phyloP scores from a whole-genome alignment of 768 basidiomycete genomes.

The Kwoniella heveanensis region DNA sequence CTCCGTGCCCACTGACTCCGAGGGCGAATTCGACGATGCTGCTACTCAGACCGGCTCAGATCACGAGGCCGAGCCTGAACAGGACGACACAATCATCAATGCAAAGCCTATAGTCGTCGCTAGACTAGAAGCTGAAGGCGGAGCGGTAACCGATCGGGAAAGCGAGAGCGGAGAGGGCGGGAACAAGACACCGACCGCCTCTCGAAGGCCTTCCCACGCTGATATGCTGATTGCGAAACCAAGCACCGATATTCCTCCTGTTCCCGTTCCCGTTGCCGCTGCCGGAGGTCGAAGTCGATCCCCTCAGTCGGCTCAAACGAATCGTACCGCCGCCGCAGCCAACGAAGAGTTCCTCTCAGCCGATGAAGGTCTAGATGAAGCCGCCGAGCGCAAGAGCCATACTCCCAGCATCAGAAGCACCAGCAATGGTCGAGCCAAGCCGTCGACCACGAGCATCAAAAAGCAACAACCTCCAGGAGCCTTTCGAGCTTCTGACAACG shows the following conservation, averaged over 20 bases:
- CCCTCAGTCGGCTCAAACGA: too few relatives aligned
- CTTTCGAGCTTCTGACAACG: not conserved
- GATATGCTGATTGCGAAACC: too few relatives aligned
- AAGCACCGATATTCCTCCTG: not conserved
- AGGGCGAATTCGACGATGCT: not conserved
- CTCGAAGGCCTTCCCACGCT: constrained; percentile 15
- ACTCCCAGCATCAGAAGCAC: not conserved
- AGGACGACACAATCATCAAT: not conserved
- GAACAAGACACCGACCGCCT: constrained; percentile 13
- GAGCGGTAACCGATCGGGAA: not conserved
- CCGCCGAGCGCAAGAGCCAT: not conserved
- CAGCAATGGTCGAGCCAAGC: too few relatives aligned
- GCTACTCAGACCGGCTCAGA: constrained; percentile 3
- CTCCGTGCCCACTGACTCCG: not conserved
- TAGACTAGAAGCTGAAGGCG: not conserved
- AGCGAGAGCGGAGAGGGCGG: constrained; percentile 1
- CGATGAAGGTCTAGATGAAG: not conserved
- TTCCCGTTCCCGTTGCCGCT: not conserved
- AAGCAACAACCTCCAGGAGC: not conserved
- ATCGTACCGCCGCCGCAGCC: too few relatives aligned
- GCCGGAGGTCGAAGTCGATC: too few relatives aligned
- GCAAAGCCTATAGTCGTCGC: not conserved
- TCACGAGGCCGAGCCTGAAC: constrained; percentile 6
- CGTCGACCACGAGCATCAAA: too few relatives aligned
- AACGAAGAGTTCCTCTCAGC: constrained; percentile 15